These are phyloP conservation scores for Ogataea parapolymorpha DNA, from an alignment of 805 yeast genomes.

Conservation along the genomic window DNA sequence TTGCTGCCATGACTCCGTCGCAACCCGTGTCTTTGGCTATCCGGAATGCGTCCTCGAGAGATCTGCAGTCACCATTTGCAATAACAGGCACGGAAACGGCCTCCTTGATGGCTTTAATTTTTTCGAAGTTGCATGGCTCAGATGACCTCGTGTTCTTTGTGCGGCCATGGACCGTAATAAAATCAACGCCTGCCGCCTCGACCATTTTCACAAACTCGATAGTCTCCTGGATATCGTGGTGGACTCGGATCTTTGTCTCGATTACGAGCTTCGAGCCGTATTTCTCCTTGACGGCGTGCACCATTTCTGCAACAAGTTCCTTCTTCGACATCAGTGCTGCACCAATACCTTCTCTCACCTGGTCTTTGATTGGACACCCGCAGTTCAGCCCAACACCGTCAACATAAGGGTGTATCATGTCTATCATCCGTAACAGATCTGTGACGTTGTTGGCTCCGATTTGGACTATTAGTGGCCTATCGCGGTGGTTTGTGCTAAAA, in stretches of 20 bases:
- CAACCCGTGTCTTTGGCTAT: slow-evolving; percentile 69
- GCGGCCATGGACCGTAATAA: slow-evolving; percentile 92
- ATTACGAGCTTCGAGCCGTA: slow-evolving; percentile 71
- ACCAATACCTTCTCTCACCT: slow-evolving; percentile 93
- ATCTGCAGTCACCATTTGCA: slow-evolving; percentile 96
- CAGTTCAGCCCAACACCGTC: slow-evolving; percentile 96
- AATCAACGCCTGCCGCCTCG: slow-evolving; percentile 88
- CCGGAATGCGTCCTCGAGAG: slow-evolving; percentile 55
- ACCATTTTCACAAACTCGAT: slow-evolving; percentile 66
- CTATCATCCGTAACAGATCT: slow-evolving; percentile 78
- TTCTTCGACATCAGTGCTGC: slow-evolving; percentile 90
- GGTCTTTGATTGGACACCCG: slow-evolving; percentile 96
- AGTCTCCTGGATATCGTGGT: slow-evolving; percentile 70
- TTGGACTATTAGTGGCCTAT: slow-evolving; percentile 77
- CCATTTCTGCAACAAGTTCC: slow-evolving; percentile 79
- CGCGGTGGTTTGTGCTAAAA: slow-evolving; percentile 72
- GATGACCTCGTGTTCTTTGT: slow-evolving; percentile 82
- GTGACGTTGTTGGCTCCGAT: slow-evolving; percentile 84
- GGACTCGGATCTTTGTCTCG: slow-evolving; percentile 91
- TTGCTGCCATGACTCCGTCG: slow-evolving; percentile 94
- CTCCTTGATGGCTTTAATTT: slow-evolving; percentile 63
- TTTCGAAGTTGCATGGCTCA: slow-evolving; percentile 77
- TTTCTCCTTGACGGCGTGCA: slow-evolving; percentile 69
- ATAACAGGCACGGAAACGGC: slow-evolving; percentile 72
- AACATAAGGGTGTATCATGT: slow-evolving; percentile 84